Conservation (phyloP, 73 alveolate species). For the Stentor roeselii region DNA sequence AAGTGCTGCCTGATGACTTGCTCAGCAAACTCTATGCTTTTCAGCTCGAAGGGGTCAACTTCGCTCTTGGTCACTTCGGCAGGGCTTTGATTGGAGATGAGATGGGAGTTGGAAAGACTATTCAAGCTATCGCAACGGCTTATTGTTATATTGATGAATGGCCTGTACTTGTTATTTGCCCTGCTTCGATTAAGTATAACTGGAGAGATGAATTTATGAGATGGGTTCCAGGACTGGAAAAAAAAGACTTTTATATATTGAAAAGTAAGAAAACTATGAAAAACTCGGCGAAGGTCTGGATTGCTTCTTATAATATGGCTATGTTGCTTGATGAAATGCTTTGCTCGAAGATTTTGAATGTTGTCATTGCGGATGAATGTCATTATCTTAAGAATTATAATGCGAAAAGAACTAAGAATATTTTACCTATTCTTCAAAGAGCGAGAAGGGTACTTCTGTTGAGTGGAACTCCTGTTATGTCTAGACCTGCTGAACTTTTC, state of each 20-base stretch:
- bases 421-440: conserved; percentile 82
- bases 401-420: conserved; percentile 77
- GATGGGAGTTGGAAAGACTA: conserved; percentile 91
- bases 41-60: conserved; percentile 70
- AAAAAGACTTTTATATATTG: conserved; percentile 56
- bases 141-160: conserved; percentile 73
- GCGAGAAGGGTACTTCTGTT: conserved; percentile 64
- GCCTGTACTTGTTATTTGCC: conserved; percentile 87
- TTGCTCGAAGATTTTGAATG: conserved; percentile 60
- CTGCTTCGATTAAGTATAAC: conserved; percentile 78
- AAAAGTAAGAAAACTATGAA: conserved; percentile 60
- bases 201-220: conserved; percentile 91
- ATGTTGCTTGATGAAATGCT: conserved; percentile 60
- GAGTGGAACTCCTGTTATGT: conserved; percentile 94
- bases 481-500: conserved; percentile 89
- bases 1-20: conserved; percentile 56
- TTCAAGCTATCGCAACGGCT: conserved; percentile 73
- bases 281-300: conserved; percentile 66
- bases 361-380: conserved; percentile 93
- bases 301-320: conserved; percentile 87
- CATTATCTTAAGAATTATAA: conserved; percentile 84
- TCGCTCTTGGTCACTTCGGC: conserved; percentile 67
- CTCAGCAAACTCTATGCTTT: conserved; percentile 55
- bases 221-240: conserved; percentile 73
- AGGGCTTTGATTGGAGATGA: conserved; percentile 83